Evolutionary conservation across 208 protist genomes (phyloP), one percentile per base, ranked within the genome.

Genomic region (Sergeia podlipaevii): DNA sequence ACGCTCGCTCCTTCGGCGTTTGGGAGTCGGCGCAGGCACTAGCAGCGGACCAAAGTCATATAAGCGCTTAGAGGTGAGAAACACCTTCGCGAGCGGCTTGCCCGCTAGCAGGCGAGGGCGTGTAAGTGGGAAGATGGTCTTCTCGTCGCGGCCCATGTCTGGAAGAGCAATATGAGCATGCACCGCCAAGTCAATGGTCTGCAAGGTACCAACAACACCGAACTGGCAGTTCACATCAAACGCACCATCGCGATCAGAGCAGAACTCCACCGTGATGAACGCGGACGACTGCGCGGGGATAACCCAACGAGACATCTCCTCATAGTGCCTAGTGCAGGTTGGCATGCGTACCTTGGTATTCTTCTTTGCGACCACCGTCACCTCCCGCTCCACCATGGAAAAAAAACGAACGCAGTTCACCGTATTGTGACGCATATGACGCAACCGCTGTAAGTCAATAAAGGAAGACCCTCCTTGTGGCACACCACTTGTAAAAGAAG

Each of bases 11-110:
- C 69, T 76, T 36, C 72, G 66, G 0, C 75, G 73, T 29, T 61
- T 65, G 47, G 47, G 29, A 1, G 58, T 53, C 29, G 70, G 77
- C 7, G 41, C 62, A 3, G 76, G 63, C 23, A 97, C 70, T 6
- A 98, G 88, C 29, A 98, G 75, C 6, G 97, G 86, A 8, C 97
- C 97, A 77, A 98, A 98, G 58, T 98, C 92, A 65, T 97, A 98
- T 0, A 74, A 26, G 11, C 78, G 66, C 63, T 80, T 86, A 10
- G 73, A 71, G 13, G 58, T 48, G 27, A 91, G 11, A 69, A 82
- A 93, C 17, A 81, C 79, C 46, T 84, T 85, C n/a, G 82, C 63
- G 17, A 69, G 24, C 29, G 59, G 62, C 33, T 51, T 53, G 15
- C 70, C 65, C 11, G 48, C 42, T 23, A 50, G 45, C 47, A 69